These are phyloP conservation scores for Wallacemonas sp. DNA, from an alignment of 208 protist species.

Conservation along the genomic window DNA sequence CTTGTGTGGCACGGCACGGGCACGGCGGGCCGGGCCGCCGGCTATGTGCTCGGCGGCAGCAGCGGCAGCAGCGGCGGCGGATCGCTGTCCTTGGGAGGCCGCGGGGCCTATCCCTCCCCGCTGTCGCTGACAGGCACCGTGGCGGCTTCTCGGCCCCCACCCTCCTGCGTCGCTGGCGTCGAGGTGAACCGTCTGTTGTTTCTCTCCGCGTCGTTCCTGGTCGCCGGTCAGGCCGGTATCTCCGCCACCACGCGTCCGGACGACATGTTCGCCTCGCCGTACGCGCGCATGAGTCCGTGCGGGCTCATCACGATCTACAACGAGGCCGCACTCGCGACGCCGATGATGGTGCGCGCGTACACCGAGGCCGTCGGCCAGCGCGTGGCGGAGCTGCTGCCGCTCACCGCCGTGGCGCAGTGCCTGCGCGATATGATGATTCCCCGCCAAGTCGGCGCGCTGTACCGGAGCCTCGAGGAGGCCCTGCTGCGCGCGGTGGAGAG, in stretches of 20 bases:
- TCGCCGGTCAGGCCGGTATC: background rate
- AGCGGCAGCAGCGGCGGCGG: background rate
- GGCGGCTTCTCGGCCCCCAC: background rate
- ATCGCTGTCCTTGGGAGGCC: too few relatives aligned
- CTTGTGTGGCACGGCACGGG: background rate
- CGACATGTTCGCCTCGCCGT: slow-evolving; percentile 32
- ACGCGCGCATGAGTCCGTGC: slow-evolving; percentile 58
- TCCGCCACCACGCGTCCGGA: background rate
- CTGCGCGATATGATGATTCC: slow-evolving; percentile 50
- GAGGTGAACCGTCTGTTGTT: slow-evolving; percentile 37
- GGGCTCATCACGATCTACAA: slow-evolving; percentile 50
- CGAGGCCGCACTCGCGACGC: slow-evolving; percentile 39
- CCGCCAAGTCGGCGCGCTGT: slow-evolving; percentile 62
- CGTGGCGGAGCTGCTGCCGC: slow-evolving; percentile 57
- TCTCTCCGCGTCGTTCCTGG: slow-evolving; percentile 40
- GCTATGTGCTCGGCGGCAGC: background rate
- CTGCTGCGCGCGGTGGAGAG: slow-evolving; percentile 40
- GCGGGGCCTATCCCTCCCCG: too few relatives aligned
- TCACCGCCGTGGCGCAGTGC: slow-evolving; percentile 43
- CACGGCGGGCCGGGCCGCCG: background rate
- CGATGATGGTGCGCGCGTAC: slow-evolving; percentile 53
- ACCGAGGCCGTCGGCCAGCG: slow-evolving; percentile 43
- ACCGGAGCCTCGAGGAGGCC: slow-evolving; percentile 56
- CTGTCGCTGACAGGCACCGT: too few relatives aligned
- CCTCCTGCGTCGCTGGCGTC: slow-evolving; percentile 30